Evolutionary conservation across 495 filamentous ascomycete species (phyloP).

Genomic region (Podospora pseudopauciseta): DNA sequence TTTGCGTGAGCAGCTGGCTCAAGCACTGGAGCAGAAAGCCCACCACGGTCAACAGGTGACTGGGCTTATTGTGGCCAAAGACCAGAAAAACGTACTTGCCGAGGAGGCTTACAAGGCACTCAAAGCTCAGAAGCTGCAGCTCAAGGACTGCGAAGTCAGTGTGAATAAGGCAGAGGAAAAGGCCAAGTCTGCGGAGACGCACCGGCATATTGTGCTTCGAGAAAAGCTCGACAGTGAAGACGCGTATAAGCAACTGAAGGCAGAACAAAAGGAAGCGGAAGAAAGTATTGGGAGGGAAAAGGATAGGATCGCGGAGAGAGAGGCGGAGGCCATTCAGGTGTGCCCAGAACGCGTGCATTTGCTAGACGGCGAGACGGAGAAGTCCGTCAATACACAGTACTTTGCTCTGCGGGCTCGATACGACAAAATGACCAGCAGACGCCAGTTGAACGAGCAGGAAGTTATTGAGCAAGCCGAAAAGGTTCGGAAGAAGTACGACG

Average conservation of each 20-base stretch:
- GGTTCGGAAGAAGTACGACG: constrained; percentile 36
- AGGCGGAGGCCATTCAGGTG: constrained; percentile 53
- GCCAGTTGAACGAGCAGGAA: constrained; percentile 64
- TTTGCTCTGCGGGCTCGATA: constrained; percentile 55
- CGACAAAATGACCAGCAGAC: constrained; percentile 28
- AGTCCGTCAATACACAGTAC: constrained; percentile 62
- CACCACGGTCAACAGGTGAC: constrained; percentile 35
- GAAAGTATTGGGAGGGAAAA: constrained; percentile 30
- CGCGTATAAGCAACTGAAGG: constrained; percentile 46
- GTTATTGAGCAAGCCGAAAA: constrained; percentile 47
- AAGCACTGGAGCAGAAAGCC: constrained; percentile 29
- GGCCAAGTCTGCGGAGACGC: constrained; percentile 44
- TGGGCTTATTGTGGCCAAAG: constrained; percentile 21
- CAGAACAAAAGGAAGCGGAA: constrained; percentile 45
- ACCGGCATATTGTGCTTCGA: constrained; percentile 58
- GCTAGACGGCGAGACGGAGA: constrained; percentile 61
- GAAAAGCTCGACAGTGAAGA: constrained; percentile 55
- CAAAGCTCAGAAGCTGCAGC: constrained; percentile 32
- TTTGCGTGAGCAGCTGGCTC: constrained; percentile 33
- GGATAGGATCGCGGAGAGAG: constrained; percentile 47
- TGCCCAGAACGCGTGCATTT: constrained; percentile 59
- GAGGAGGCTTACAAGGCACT: constrained; percentile 29
- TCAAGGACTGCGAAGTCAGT: constrained; percentile 45
- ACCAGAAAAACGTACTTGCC: constrained; percentile 34
- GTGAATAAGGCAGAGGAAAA: constrained; percentile 59